A percentile compares a stretch with the other conserved stretches of the same genome.
phyloP scores from a whole-genome alignment of 225 moss, liverwort and hornwort genomes.

The Physcomitrium patens region DNA sequence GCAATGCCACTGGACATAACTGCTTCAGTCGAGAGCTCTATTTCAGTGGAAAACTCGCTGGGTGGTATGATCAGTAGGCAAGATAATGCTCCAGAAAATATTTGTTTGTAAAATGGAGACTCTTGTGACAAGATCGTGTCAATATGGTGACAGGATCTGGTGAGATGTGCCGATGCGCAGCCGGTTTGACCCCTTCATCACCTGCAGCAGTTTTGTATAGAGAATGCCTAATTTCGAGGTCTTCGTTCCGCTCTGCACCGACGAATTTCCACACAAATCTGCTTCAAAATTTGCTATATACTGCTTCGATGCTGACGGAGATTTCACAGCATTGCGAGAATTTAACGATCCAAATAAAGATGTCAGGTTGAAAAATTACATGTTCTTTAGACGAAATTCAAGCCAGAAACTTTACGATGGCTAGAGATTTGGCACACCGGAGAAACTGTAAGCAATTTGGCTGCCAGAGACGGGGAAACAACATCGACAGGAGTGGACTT shows the following conservation, averaged over 20 bases:
- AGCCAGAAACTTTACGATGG: constrained; percentile 93
- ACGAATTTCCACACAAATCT: constrained; percentile 85
- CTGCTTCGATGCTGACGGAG: constrained; percentile 66
- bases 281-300: constrained; percentile 64
- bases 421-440: constrained; percentile 88
- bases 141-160: constrained; percentile 82
- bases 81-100: constrained; percentile 52
- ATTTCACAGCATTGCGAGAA: constrained; percentile 37
- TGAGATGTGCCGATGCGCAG: constrained; percentile 80
- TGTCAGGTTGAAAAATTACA: constrained; percentile 85
- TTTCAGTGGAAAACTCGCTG: constrained; percentile 29
- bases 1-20: constrained; percentile 40
- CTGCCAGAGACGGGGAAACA: constrained; percentile 83
- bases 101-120: constrained; percentile 55
- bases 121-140: constrained; percentile 77
- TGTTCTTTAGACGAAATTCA: constrained; percentile 93
- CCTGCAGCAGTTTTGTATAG: constrained; percentile 75
- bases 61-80: constrained; percentile 36
- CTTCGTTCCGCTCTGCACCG: constrained; percentile 87
- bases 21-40: constrained; percentile 31
- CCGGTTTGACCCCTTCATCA: constrained; percentile 74
- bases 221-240: constrained; percentile 83
- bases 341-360: constrained; percentile 58
- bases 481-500: constrained; percentile 93
- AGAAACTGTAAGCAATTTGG: constrained; percentile 78